Percentiles rank a stretch among this genome's conserved stretches.
phyloP scores from a whole-genome alignment of 306 rosid genomes.

The Sicyos edulis region DNA sequence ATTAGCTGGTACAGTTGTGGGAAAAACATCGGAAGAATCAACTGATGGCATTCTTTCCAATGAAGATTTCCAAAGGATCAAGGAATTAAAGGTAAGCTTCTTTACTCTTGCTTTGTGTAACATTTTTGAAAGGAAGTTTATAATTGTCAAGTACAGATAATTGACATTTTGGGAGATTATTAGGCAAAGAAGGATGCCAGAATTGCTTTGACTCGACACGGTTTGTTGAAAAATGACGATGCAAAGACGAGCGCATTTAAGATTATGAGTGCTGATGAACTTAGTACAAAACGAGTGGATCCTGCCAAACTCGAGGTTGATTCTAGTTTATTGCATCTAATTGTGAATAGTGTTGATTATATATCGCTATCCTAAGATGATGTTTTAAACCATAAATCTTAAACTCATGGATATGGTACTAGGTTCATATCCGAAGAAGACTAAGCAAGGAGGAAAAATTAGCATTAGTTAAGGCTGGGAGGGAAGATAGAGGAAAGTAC shows the following conservation, averaged over 20 bases:
- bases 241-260: conserved; percentile 28
- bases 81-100: conserved; percentile 49
- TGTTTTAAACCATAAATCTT: not conserved
- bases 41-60: conserved; percentile 77
- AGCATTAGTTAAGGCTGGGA: conserved; percentile 67
- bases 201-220: conserved; percentile 55
- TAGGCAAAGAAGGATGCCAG: conserved; percentile 64
- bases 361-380: not conserved
- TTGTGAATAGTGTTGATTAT: not conserved
- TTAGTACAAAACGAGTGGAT: conserved; percentile 66
- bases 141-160: not conserved
- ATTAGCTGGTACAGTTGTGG: conserved; percentile 39
- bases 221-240: conserved; percentile 42
- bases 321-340: not conserved
- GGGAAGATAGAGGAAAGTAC: conserved; percentile 82
- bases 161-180: conserved; percentile 21
- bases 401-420: conserved; percentile 14
- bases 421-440: conserved; percentile 67
- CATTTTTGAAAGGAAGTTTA: not conserved
- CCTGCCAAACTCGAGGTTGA: conserved; percentile 73
- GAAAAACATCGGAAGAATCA: conserved; percentile 26
- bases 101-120: not conserved
- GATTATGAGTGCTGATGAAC: conserved; percentile 52
- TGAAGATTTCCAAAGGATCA: conserved; percentile 75
- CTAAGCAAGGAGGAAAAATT: conserved; percentile 68